These are phyloP conservation scores for Trichoderma aggressivum DNA, from an alignment of 2,329 filamentous ascomycete species.

Conservation along the genomic window DNA sequence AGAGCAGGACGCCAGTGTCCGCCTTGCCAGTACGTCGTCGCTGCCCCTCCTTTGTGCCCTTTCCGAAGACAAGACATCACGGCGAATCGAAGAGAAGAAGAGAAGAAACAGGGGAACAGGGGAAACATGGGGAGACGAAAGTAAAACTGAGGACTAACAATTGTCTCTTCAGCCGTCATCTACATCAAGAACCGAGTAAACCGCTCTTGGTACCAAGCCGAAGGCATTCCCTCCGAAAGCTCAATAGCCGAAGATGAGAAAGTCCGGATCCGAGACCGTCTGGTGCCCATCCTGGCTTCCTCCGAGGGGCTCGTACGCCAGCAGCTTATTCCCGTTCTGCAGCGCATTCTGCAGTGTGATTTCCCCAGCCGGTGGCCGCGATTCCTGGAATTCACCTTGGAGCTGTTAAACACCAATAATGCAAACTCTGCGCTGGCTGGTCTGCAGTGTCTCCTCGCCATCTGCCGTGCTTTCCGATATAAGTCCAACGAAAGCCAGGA, in stretches of 20 bases:
- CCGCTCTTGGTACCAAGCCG: slow-evolving; percentile 79
- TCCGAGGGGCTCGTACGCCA: slow-evolving; percentile 79
- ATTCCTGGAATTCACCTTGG: slow-evolving; percentile 89
- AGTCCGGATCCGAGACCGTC: slow-evolving; percentile 75
- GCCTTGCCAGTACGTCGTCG: slow-evolving; percentile 74
- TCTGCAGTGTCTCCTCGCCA: slow-evolving; percentile 87
- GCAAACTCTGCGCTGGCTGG: slow-evolving; percentile 86
- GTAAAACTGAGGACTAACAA: slow-evolving; percentile 14
- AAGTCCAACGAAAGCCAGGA: slow-evolving; percentile 74
- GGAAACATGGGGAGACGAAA: not conserved
- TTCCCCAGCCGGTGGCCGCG: slow-evolving; percentile 92
- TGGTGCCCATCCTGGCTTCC: slow-evolving; percentile 83
- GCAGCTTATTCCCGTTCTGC: slow-evolving; percentile 89
- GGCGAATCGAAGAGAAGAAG: not conserved
- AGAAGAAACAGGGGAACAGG: not conserved
- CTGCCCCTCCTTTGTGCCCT: slow-evolving; percentile 17
- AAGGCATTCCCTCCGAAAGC: slow-evolving; percentile 69
- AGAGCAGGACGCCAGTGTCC: slow-evolving; percentile 80
- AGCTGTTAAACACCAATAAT: slow-evolving; percentile 83
- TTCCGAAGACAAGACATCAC: not conserved
- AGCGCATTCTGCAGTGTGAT: slow-evolving; percentile 94
- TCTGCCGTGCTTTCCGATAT: slow-evolving; percentile 94
- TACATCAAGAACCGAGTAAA: slow-evolving; percentile 98
- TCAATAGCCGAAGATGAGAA: slow-evolving; percentile 88
- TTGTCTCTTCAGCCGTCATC: slow-evolving; percentile 67